Evolutionary conservation across 192 early-diverging fungal species (phyloP).

Genomic region (Coemansia sp.): DNA sequence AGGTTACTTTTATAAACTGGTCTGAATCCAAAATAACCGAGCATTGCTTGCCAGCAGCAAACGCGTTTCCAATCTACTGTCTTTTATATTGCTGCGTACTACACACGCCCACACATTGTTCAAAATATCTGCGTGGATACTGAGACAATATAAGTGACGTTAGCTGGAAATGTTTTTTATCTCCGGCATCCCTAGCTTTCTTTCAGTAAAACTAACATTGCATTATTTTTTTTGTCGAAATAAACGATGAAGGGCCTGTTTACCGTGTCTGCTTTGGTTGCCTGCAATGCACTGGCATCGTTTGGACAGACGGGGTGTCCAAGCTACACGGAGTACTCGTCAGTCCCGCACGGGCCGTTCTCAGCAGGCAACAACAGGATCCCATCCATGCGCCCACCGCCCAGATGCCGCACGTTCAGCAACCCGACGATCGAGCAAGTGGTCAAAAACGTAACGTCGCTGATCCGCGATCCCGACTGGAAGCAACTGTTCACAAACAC

Average conservation of each 20-base stretch:
- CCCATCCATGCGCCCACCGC: conserved; percentile 48
- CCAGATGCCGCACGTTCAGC: conserved; percentile 53
- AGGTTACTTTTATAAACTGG: not conserved
- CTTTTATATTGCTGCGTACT: conserved; percentile 8
- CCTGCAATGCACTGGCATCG: not conserved
- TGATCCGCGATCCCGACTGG: conserved; percentile 57
- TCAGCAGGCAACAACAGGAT: conserved; percentile 26
- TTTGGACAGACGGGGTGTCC: conserved; percentile 20
- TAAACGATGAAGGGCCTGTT: not conserved
- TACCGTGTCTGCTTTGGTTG: not conserved
- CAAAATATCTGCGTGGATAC: not conserved
- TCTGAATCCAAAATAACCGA: not conserved
- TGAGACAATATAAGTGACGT: not conserved
- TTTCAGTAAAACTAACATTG: not conserved
- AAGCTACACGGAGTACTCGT: conserved; percentile 42
- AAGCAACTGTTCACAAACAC: conserved; percentile 60
- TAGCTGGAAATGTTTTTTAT: not conserved
- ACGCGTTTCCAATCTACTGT: conserved; percentile 1
- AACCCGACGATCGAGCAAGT: conserved; percentile 53
- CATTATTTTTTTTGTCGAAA: not conserved
- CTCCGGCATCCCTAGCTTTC: not conserved
- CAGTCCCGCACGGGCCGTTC: conserved; percentile 19
- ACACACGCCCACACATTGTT: not conserved
- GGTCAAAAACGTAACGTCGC: conserved; percentile 26
- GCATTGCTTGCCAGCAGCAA: not conserved